Base-by-base conservation (phyloP, 225 moss, liverwort and hornwort species). In the Takakia lepidozioides region DNA sequence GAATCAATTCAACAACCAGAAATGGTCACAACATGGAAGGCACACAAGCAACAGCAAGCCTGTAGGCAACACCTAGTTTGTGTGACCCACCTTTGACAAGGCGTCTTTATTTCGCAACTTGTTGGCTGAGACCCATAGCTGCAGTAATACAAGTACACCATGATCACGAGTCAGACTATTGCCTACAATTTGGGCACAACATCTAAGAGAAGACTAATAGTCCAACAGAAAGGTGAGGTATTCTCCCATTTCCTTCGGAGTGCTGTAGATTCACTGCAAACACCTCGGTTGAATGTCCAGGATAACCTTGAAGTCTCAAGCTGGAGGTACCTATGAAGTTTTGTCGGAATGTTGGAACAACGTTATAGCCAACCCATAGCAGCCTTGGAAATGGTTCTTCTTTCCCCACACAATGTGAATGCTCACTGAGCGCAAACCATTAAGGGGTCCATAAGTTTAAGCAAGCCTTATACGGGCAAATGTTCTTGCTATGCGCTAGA, bases 101-200 rank as follows among this genome's bases (percentile, higher is more conserved):
- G 69, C 10, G 55, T 75, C 75, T 48, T 70, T 75, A 46, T 70
- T 70, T 29, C 69, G 65, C 60, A 75, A 61, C 32, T 75, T 69
- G 28, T 58, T 39, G 11, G 75, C 75, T 46, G 75, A 69, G 30
- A 75, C 70, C 10, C 69, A 69, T 23, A 75, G 58, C 73, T 74
- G 55, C 30, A 61, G 37, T 22, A 19, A 20, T 21, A 3, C 58
- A 46, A 5, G 40, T 16, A 28, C 5, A 29, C n/a, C 20, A 8
- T 44, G 3, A 52, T 51, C 40, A 45, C 23, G 15, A 25, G 27
- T 19, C 32, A 4, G 19, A 29, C 32, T 47, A 1, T 15, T n/a
- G n/a, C 19, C 2, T 43, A n/a, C 35, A 27, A 2, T 26, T n/a
- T n/a, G n/a, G 41, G 13, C 6, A 38, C 48, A 29, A 20, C 27